A percentile compares a stretch with the other conserved stretches of the same genome.
phyloP scores from a whole-genome alignment of 345 rosid genomes.

The Brassica rapa region DNA sequence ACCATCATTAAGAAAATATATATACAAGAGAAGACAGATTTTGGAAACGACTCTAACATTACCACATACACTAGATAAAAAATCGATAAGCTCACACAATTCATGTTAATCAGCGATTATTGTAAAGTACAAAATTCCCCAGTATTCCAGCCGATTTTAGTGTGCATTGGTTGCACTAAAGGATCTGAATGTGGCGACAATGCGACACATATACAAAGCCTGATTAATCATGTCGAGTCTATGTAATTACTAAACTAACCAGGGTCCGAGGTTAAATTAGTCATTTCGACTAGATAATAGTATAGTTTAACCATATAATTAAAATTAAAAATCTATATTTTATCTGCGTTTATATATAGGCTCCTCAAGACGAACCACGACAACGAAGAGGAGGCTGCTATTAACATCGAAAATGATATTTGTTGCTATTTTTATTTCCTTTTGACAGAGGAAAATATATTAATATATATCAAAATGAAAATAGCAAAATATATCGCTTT shows the following conservation, averaged over 20 bases:
- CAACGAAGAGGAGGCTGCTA: slow-evolving; percentile 22
- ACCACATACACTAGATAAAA: neutral
- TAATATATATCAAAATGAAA: neutral
- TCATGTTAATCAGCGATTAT: neutral
- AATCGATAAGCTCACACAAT: neutral
- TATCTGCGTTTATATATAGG: neutral
- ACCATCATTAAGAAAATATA: neutral
- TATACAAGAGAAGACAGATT: neutral
- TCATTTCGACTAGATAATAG: neutral
- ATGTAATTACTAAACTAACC: slow-evolving; percentile 33
- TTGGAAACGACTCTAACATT: neutral
- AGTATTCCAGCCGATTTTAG: slow-evolving; percentile 36
- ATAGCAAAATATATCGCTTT: slow-evolving; percentile 16
- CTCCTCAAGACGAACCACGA: slow-evolving; percentile 37
- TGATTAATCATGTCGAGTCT: slow-evolving; percentile 39
- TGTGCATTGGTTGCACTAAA: slow-evolving; percentile 32
- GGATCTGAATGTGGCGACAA: slow-evolving; percentile 34
- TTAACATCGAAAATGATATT: slow-evolving; percentile 29
- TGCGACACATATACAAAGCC: slow-evolving; percentile 45
- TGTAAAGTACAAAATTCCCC: neutral
- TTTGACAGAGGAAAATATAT: neutral
- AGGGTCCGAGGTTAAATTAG: slow-evolving; percentile 21
- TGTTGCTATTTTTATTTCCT: neutral
- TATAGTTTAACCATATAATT: slow-evolving; percentile 4
- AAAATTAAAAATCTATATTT: neutral